Evolutionary conservation across 2,329 filamentous ascomycete genomes (phyloP), one percentile per base, ranked within the genome.

Genomic region (Grosmannia huntii): DNA sequence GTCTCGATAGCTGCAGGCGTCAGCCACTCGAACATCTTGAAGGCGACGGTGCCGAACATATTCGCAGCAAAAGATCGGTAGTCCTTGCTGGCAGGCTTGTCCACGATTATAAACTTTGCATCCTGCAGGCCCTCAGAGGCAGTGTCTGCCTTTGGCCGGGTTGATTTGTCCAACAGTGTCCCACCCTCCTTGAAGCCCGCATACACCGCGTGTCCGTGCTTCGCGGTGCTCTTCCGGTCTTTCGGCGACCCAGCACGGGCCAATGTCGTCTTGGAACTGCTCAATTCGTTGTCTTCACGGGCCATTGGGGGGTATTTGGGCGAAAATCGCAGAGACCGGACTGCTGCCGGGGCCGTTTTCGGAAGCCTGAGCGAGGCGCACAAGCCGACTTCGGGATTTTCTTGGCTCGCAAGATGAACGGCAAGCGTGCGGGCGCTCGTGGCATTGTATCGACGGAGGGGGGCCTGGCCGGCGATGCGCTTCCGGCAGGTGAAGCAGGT

Each of bases 361-460:
- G 74, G 69, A 5, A 71, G 68, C 52, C 71, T 70, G 19, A 82
- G 68, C 25, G 73, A 68, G 1, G 77, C 77, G 55, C 90, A 95
- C 0, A 95, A 73, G 3, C 81, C 82, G 59, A 73, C 76, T 62
- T 89, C 84, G 0, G 90, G 83, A 63, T 94, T 83, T 65, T 91
- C 87, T 66, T 90, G 84, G 65, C 86, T 88, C 11, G 90, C 89
- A 55, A 95, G 77, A 66, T 88, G 89, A 58, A 89, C 81, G 14
- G 90, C 90, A 36, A 96, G 72, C 1, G 87, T 89, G 65, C 89
- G 82, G 10, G 90, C 90, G 66, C 89, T 95, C 52, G 90, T 83
- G 25, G 86, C 80, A 59, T 86, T 95, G 65, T 91, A 94, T 66
- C 86, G 81, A 61, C 89, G 84, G 64, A 90, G 80, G 2, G 89